These are phyloP conservation scores for Licmophora abbreviata DNA, from an alignment of 108 stramenopile genomes.

Conservation along the genomic window DNA sequence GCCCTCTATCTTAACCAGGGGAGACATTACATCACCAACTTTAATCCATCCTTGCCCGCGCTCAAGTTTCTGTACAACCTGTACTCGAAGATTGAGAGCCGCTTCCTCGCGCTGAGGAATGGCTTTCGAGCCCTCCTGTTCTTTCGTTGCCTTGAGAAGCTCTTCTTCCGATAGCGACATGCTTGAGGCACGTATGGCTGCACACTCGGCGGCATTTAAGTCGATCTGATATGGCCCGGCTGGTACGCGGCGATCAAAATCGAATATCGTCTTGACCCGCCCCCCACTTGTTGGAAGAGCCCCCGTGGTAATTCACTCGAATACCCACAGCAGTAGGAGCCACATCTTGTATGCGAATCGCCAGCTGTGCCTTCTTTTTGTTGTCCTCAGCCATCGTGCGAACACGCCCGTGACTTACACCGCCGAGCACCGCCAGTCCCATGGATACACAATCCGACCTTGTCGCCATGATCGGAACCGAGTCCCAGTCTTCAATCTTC, in stretches of 20 bases:
- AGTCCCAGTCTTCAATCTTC: slow-evolving; percentile 56
- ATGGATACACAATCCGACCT: slow-evolving; percentile 52
- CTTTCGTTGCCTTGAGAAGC: slow-evolving; percentile 46
- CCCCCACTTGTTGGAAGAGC: slow-evolving; percentile 43
- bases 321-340: slow-evolving; percentile 70
- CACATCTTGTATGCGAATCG: slow-evolving; percentile 58
- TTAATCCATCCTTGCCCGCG: slow-evolving; percentile 60
- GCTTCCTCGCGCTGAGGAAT: slow-evolving; percentile 79
- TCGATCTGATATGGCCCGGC: slow-evolving; percentile 80
- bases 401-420: slow-evolving; percentile 63
- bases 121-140: slow-evolving; percentile 40
- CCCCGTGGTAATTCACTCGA: slow-evolving; percentile 61
- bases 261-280: slow-evolving; percentile 72
- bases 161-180: slow-evolving; percentile 23
- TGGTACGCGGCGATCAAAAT: slow-evolving; percentile 86
- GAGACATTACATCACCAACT: slow-evolving; percentile 55
- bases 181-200: slow-evolving; percentile 27
- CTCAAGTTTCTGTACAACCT: slow-evolving; percentile 63
- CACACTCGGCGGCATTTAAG: slow-evolving; percentile 71
- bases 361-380: slow-evolving; percentile 44
- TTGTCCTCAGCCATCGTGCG: slow-evolving; percentile 25
- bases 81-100: slow-evolving; percentile 57
- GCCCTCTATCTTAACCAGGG: slow-evolving; percentile 43
- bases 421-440: slow-evolving; percentile 66
- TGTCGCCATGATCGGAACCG: slow-evolving; percentile 46